A percentile compares a stretch with the other conserved stretches of the same genome.
Conservation (phyloP, 2,329 filamentous ascomycete species). For the Diaporthe velutina region DNA sequence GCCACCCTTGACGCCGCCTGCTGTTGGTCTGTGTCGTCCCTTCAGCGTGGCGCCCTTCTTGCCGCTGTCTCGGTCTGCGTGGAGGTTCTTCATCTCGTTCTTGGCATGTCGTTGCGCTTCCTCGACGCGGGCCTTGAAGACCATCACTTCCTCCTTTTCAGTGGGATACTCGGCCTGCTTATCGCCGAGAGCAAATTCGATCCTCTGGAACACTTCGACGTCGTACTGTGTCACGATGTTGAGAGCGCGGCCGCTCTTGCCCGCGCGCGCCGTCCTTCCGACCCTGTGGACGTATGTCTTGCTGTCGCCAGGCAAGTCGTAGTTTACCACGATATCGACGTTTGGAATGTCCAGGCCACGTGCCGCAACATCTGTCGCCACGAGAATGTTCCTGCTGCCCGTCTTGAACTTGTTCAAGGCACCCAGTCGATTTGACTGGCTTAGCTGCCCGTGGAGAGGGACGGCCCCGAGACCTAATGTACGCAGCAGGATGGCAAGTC, state of each 20-base stretch:
- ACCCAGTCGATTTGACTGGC: constrained; percentile 86
- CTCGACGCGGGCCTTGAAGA: constrained; percentile 81
- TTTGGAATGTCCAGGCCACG: constrained; percentile 92
- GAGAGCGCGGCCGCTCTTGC: constrained; percentile 85
- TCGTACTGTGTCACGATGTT: constrained; percentile 84
- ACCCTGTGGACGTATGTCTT: constrained; percentile 95
- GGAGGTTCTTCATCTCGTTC: constrained; percentile 83
- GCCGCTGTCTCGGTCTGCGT: constrained; percentile 71
- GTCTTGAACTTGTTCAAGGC: constrained; percentile 92
- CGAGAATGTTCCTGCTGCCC: constrained; percentile 84
- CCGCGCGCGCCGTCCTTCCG: constrained; percentile 88
- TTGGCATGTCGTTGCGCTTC: constrained; percentile 87
- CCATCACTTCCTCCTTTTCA: constrained; percentile 87
- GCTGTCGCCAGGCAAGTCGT: constrained; percentile 84
- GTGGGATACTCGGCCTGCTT: constrained; percentile 78
- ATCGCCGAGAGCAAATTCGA: constrained; percentile 85
- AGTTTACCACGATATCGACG: constrained; percentile 72
- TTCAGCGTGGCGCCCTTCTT: constrained; percentile 64
- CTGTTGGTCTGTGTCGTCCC: constrained; percentile 52
- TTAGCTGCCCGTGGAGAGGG: constrained; percentile 92
- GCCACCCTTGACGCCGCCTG: constrained; percentile 56
- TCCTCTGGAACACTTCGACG: constrained; percentile 82
- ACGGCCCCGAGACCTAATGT: constrained; percentile 91
- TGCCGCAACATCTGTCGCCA: constrained; percentile 94
- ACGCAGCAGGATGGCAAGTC: constrained; percentile 85